Evolutionary conservation across 2,329 filamentous ascomycete species (phyloP), one percentile per base, ranked within the genome.

Genomic region (Neofusicoccum kwambonambiense): DNA sequence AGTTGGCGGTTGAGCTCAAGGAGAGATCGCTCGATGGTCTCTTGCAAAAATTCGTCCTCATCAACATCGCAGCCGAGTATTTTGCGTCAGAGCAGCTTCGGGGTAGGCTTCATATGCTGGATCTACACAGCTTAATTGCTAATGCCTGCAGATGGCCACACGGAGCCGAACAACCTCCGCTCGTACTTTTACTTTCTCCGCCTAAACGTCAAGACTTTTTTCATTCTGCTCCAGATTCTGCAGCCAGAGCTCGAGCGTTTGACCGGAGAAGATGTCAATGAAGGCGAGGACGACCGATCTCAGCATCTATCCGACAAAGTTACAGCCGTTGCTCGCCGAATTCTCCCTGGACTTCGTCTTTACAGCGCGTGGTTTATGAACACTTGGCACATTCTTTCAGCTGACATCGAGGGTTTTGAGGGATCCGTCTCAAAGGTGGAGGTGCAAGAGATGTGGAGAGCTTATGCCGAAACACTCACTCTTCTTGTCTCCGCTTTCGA

Each of bases 21-120:
- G 86, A 88, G 67, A 84, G 87, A 9, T 84, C 86, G 1, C 82
- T 90, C 56, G 86, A 89, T 50, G 83, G 83, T 12, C 84, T 87
- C 12, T 76, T 97, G 34, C 85, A 91, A 67, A 95, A 93, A 74
- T 90, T 97, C 77, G 86, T 91, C 5, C 81, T 97, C 50, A 87
- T 94, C 69, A 98, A 96, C 71, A 90, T 98, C 67, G 88, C 92
- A 5, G 92, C 93, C 6, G 92, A 95, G 75, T 86, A 89, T 68
- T 84, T 91, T 72, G 89, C 92, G 49, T 83, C 82, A 35, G 79
- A 85, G 27, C 86, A 85, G 69, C 83, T 89, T 67, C 80, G 82
- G 74, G 79, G 89, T 88, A 81, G 73, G 75, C 70, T 42, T 13
- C 11, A 5, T 27, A 4, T 17, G 11, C 8, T 12, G 7, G 22